Percentiles rank a stretch among this genome's conserved stretches.
Conservation (phyloP, 1,139 yeast species). For the Meyerozyma guilliermondii region DNA sequence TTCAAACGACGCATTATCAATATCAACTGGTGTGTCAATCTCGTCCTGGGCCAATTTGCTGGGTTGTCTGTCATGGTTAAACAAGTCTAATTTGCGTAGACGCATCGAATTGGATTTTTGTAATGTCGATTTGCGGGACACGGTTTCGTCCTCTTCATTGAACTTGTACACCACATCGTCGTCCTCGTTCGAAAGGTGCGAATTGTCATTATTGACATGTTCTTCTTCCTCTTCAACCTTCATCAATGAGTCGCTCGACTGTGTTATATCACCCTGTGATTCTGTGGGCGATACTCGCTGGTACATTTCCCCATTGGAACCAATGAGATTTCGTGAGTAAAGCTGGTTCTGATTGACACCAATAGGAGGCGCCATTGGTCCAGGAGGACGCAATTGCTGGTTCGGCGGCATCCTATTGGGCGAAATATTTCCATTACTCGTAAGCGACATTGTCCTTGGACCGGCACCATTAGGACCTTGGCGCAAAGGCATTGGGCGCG, state of each 20-base stretch:
- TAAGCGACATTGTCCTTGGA: constrained; percentile 12
- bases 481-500: not conserved
- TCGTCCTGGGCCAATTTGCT: not conserved
- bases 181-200: constrained; percentile 4
- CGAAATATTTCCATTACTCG: constrained; percentile 5
- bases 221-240: constrained; percentile 42
- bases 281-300: not conserved
- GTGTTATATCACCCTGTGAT: not conserved
- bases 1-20: constrained; percentile 4
- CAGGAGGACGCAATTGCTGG: not conserved
- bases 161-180: constrained; percentile 30
- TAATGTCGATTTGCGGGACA: constrained; percentile 38
- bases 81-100: constrained; percentile 38
- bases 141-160: constrained; percentile 20
- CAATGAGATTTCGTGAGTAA: not conserved
- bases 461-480: constrained; percentile 3
- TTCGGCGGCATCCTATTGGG: constrained; percentile 3
- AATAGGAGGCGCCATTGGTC: not conserved
- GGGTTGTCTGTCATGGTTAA: constrained; percentile 13
- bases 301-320: not conserved
- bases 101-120: constrained; percentile 40
- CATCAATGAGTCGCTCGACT: constrained; percentile 35
- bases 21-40: constrained; percentile 2
- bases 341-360: not conserved
- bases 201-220: constrained; percentile 13